Percentiles rank a stretch among this genome's conserved stretches.
phyloP scores from a whole-genome alignment of 441 rosid genomes.

The Melianthus villosus region DNA sequence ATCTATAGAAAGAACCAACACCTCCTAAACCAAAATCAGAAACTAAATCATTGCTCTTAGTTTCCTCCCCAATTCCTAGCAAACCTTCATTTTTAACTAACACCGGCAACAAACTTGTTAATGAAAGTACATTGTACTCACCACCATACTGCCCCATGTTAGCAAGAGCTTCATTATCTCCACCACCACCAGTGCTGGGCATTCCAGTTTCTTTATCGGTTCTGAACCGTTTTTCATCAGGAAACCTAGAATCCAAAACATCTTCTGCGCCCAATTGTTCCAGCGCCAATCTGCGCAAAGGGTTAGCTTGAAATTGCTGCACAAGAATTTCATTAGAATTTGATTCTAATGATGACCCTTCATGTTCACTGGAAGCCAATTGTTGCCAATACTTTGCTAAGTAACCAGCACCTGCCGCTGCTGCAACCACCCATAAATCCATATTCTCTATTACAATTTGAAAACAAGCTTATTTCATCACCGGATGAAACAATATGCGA shows the following conservation, averaged over 20 bases:
- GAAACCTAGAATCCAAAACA: not conserved
- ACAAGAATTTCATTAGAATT: conserved; percentile 8
- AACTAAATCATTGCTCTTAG: not conserved
- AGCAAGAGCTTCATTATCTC: too few relatives aligned
- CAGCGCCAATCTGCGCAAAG: conserved; percentile 3
- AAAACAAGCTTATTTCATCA: too few relatives aligned
- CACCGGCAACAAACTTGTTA: conserved; percentile 1
- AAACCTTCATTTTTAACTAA: conserved; percentile 1
- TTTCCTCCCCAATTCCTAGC: conserved; percentile 1
- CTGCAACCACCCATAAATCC: conserved; percentile 34
- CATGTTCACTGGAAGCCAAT: conserved; percentile 8
- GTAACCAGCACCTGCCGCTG: conserved; percentile 26
- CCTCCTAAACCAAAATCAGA: not conserved
- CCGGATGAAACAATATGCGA: too few relatives aligned
- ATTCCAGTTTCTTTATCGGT: conserved; percentile 2
- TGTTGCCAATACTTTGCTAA: conserved; percentile 17
- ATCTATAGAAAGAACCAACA: conserved; percentile 3
- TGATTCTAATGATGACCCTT: conserved; percentile 10
- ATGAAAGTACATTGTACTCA: conserved; percentile 3
- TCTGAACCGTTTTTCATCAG: not conserved
- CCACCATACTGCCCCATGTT: too few relatives aligned
- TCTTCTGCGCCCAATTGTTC: not conserved
- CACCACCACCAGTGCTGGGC: conserved; percentile 2
- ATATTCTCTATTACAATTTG: too few relatives aligned
- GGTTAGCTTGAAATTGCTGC: too few relatives aligned